Evolutionary conservation across 1,284 basidiomycete species (phyloP), one percentile per base, ranked within the genome.

Genomic region (Agroathelia rolfsii): DNA sequence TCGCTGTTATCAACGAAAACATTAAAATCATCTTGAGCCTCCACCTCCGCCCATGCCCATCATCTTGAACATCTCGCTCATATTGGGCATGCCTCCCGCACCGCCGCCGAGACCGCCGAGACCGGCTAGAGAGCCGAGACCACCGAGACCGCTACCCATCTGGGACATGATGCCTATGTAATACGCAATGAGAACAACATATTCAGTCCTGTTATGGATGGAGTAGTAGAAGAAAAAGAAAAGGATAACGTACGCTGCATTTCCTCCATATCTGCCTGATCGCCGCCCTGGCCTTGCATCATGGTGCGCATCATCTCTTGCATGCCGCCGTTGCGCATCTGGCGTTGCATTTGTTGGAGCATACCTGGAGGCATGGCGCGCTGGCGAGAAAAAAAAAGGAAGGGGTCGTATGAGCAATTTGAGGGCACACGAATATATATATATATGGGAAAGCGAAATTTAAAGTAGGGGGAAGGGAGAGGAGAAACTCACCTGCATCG

Each of bases 301-400:
- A 92, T 87, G 16, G 88, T 83, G 53, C 84, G 85, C 84, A 94
- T 86, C 83, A 93, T 90, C 54, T 92, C 88, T 50, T 90, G 84
- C 62, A 90, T 85, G n/a, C 85, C 86, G 5, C 85, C 85, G 31
- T 77, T 66, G 30, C 85, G 70, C 54, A 92, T 69, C 53, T 89
- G 83, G 35, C 77, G 65, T 50, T 86, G 81, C 72, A 87, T 75
- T 45, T 87, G 78, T 48, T 84, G 82, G 37, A 92, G 54, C 76
- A 90, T 82, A 20, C 88, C 87, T 7, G 88, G 87, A 2, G 89
- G 88, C 74, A 93, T 79, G 9, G 85, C 66, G 38, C 86, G 80
- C 76, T 88, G 48, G n/a, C 41, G 35, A 40, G 35, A 38, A 34
- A 20, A 38, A n/a, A n/a, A n/a, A n/a, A n/a, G n/a, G n/a, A n/a